Evolutionary conservation across 345 rosid genomes (phyloP).

Genomic region (Gossypium raimondii): DNA sequence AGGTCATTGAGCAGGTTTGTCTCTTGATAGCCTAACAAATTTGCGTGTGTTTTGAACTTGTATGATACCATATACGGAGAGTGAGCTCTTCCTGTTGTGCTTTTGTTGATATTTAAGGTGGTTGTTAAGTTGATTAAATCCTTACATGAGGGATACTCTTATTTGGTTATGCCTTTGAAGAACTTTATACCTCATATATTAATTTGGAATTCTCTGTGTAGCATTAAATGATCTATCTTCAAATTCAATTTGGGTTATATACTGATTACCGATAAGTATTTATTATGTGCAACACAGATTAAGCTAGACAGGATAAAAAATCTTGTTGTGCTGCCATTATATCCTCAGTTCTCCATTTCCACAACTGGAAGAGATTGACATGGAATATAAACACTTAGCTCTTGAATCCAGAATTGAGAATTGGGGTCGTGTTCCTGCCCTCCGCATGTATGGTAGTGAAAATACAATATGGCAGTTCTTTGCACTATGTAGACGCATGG

Average conservation of each 20-base stretch:
- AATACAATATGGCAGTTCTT: no score
- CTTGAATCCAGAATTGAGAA: conserved; percentile 83
- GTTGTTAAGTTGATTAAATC: neutral
- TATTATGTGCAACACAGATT: conserved; percentile 41
- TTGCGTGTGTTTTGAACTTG: neutral
- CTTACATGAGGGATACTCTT: neutral
- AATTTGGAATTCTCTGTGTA: neutral
- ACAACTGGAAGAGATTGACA: conserved; percentile 97
- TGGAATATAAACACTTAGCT: conserved; percentile 84
- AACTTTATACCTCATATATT: neutral
- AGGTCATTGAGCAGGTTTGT: conserved; percentile 74
- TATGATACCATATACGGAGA: no score
- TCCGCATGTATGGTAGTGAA: conserved; percentile 2
- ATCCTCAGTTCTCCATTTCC: conserved; percentile 93
- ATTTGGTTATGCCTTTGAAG: neutral
- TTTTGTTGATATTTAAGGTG: neutral
- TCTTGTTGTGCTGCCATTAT: conserved; percentile 91
- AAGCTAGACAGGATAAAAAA: conserved; percentile 72
- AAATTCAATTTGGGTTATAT: neutral
- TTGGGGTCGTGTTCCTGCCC: conserved; percentile 91
- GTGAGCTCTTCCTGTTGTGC: no score
- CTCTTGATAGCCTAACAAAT: neutral
- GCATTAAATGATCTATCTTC: neutral
- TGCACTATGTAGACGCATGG: no score
- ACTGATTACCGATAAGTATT: neutral